phyloP scores from a whole-genome alignment of 2,329 filamentous ascomycete species.

The Fusarium verrucosum region DNA sequence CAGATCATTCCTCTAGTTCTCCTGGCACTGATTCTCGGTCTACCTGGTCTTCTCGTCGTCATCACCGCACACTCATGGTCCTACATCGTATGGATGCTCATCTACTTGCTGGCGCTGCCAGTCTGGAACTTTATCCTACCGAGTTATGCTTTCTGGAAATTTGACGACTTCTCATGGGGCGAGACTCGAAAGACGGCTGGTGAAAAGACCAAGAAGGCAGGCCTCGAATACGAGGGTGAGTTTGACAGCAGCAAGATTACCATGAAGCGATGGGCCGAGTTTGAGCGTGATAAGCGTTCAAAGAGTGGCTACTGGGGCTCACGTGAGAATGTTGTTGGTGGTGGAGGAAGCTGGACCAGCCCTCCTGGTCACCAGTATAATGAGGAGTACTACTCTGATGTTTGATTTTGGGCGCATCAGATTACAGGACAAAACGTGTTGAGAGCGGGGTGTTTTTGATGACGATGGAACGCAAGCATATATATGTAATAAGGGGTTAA shows the following conservation, averaged over 20 bases:
- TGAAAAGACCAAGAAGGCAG: conserved; percentile 86
- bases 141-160: conserved; percentile 98
- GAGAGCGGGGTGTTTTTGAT: conserved; percentile 37
- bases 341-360: conserved; percentile 55
- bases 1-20: conserved; percentile 93
- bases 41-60: conserved; percentile 90
- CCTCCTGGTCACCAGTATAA: conserved; percentile 58
- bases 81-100: conserved; percentile 96
- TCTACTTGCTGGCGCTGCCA: conserved; percentile 91
- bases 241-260: conserved; percentile 99
- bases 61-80: conserved; percentile 92
- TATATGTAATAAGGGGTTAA: conserved; percentile 41
- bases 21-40: conserved; percentile 87
- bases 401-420: conserved; percentile 45
- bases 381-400: conserved; percentile 66
- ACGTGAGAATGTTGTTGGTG: conserved; percentile 60
- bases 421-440: conserved; percentile 28
- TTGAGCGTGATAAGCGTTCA: conserved; percentile 74
- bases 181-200: conserved; percentile 96
- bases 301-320: conserved; percentile 62
- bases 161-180: conserved; percentile 99
- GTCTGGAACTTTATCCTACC: conserved; percentile 98
- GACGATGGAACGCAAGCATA: conserved; percentile 34
- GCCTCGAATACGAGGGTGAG: conserved; percentile 89
- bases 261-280: conserved; percentile 99